Evolutionary conservation across 768 basidiomycete species (phyloP), one percentile per base, ranked within the genome.

Genomic region (Sistotremastrum niveocremeum): DNA sequence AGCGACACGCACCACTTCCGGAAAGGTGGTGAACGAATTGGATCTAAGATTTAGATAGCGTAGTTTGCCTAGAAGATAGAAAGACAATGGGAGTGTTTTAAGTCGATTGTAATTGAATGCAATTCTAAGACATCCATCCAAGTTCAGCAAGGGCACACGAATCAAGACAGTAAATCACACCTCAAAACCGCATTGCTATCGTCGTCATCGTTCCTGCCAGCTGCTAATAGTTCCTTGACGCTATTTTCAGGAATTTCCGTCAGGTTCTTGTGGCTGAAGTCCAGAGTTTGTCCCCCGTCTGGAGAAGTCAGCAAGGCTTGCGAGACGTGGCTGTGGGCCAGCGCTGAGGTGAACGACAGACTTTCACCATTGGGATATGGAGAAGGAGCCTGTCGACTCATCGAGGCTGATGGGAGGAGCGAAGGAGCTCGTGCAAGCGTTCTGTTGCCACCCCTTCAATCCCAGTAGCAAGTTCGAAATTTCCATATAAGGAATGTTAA

Each of bases 41-140:
- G 76, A 77, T 67, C 83, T 83, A 53, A 94, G 73, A 60, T 90
- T 91, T 32, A 94, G 69, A 61, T 94, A 94, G 52, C 87, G 73
- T 38, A 94, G 66, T 50, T 71, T 75, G 37, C 81, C 77, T 44
- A 93, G 62, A 34, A 79, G 69, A 4, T 74, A 72, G 54, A 91
- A 88, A 37, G 79, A 76, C 45, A 70, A 71, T 20, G 90, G 89
- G 39, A 94, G 70, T 2, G 76, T 78, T 39, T 78, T 69, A 30
- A 99, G 70, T 37, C 79, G 76, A 61, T 99, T 99, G 60, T 84
- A 74, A 10, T 82, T 81, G 30, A 99, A 68, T 6, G 95, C 81
- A 49, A 99, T 77, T 57, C 91, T 95, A 50, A 39, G 34, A 32
- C 38, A 51, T 33, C 20, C 11, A n/a, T 32, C 33, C 32, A 42